Evolutionary conservation across 208 protist genomes (phyloP).

Genomic region (Wallacemonas sp.): DNA sequence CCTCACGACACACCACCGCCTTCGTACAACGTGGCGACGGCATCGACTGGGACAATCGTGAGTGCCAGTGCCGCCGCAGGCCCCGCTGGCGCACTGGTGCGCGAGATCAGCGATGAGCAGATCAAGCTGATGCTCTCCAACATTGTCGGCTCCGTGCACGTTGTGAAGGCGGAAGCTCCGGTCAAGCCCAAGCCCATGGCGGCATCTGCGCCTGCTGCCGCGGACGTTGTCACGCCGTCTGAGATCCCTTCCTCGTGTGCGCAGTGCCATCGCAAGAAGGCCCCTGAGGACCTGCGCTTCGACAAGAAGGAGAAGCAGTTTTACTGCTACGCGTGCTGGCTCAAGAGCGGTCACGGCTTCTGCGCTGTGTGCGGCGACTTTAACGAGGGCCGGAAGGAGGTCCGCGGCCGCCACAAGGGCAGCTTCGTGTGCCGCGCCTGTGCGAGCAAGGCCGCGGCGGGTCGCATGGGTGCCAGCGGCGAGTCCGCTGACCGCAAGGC

Average conservation of each 20-base stretch:
- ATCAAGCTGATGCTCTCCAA: slow-evolving; percentile 40
- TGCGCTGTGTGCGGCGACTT: slow-evolving; percentile 72
- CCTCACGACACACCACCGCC: slow-evolving; percentile 9
- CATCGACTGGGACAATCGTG: not conserved
- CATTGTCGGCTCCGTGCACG: slow-evolving; percentile 69
- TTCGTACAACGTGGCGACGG: slow-evolving; percentile 15
- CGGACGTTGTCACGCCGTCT: not conserved
- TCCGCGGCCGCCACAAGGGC: slow-evolving; percentile 38
- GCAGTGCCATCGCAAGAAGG: slow-evolving; percentile 55
- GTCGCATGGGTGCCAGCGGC: not conserved
- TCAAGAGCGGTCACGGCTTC: slow-evolving; percentile 59
- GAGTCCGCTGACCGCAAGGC: not conserved
- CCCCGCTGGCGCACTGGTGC: not conserved
- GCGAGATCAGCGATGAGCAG: slow-evolving; percentile 15
- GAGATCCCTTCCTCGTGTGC: slow-evolving; percentile 29
- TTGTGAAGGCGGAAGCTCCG: slow-evolving; percentile 33
- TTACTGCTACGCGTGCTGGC: slow-evolving; percentile 86
- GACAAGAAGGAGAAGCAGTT: slow-evolving; percentile 44
- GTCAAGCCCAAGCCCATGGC: not conserved
- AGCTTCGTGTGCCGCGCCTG: slow-evolving; percentile 47
- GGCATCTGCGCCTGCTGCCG: not conserved
- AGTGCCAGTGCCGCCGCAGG: not conserved
- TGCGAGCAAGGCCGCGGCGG: not conserved
- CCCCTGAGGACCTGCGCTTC: slow-evolving; percentile 65
- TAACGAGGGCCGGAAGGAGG: slow-evolving; percentile 47